phyloP scores from a whole-genome alignment of 2,329 filamentous ascomycete genomes.

The Chalaropsis thielavioides region DNA sequence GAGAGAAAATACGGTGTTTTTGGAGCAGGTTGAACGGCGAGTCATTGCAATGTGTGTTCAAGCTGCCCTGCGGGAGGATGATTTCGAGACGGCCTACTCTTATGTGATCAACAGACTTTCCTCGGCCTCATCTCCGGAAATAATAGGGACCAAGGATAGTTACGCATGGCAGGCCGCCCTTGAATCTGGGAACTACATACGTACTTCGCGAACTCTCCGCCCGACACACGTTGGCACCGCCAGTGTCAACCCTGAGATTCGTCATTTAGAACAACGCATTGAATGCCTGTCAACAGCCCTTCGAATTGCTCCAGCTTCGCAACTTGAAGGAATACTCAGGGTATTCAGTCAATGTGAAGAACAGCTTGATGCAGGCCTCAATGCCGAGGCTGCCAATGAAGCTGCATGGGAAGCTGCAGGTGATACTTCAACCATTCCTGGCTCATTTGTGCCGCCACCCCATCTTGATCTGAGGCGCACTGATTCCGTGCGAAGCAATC shows the following conservation, averaged over 20 bases:
- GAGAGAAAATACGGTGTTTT: constrained; percentile 23
- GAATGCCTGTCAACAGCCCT: constrained; percentile 65
- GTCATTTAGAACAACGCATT: constrained; percentile 65
- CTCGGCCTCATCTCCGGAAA: constrained; percentile 26
- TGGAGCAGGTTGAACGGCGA: constrained; percentile 41
- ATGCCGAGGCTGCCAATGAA: constrained; percentile 53
- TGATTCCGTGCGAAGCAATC: constrained; percentile 8
- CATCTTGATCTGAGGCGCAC: constrained; percentile 5
- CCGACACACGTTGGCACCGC: constrained; percentile 47
- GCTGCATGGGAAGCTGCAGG: constrained; percentile 55
- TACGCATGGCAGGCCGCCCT: constrained; percentile 69
- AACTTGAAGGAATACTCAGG: constrained; percentile 60
- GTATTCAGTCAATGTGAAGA: constrained; percentile 66
- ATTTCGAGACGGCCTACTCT: constrained; percentile 76
- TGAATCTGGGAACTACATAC: constrained; percentile 60
- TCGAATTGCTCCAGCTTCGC: constrained; percentile 53
- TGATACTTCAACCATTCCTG: constrained; percentile 43
- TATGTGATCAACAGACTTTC: constrained; percentile 60
- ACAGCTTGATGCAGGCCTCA: constrained; percentile 53
- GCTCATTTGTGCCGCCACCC: constrained; percentile 32
- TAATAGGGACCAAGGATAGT: background rate
- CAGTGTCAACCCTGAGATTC: constrained; percentile 46
- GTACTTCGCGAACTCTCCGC: constrained; percentile 36
- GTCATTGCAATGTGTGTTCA: constrained; percentile 71
- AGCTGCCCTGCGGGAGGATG: constrained; percentile 59